Base-by-base conservation (phyloP, 805 yeast species). In the Torulaspora microellipsoides region DNA sequence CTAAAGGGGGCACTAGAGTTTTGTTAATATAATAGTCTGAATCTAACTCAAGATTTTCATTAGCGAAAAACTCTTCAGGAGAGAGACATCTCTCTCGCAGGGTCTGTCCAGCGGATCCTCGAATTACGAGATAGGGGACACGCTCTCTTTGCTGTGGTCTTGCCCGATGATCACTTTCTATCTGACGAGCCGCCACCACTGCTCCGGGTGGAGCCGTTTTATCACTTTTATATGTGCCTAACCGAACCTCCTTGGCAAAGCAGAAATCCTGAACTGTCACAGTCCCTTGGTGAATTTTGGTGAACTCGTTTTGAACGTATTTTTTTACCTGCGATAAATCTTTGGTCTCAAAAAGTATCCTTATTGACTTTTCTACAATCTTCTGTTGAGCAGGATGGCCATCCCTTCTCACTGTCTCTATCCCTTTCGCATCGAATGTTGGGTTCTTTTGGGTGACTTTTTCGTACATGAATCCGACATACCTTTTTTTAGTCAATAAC, bases 361-460 rank as follows among this genome's bases (percentile, higher is more conserved):
- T 68, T 3, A 93, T 64, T 0, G 84, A 65, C 45, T 79, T 77
- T 48, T 87, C 95, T 27, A 86, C 81, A 14, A 93, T 80, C 52
- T 82, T 81, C 64, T 81, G 95, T 51, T 86, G 95, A 0, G 96
- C 95, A 0, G 95, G 95, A 20, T 90, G 84, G 0, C 98, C 98
- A 64, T 93, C 99, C 50, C 99, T 69, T 50, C 99, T 67, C 0
- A 93, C 86, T 0, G 98, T 93, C 59, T 93, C 99, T 10, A 88
- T 89, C 1, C 99, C 99, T 53, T 93, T 93, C 0, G 99, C 97
- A 68, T 93, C 98, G 62, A 93, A 89, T 28, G 65, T 72, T 0
- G 96, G 87, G 6, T 48, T 66, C 2, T 41, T 50, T 52, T 84
- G 89, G 12, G 64, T 65, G 25, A 71, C 75, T 13, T 60, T 54